Percentiles rank a stretch among this genome's conserved stretches.
phyloP scores from a whole-genome alignment of 257 asterid species.

The Voacanga thouarsii region DNA sequence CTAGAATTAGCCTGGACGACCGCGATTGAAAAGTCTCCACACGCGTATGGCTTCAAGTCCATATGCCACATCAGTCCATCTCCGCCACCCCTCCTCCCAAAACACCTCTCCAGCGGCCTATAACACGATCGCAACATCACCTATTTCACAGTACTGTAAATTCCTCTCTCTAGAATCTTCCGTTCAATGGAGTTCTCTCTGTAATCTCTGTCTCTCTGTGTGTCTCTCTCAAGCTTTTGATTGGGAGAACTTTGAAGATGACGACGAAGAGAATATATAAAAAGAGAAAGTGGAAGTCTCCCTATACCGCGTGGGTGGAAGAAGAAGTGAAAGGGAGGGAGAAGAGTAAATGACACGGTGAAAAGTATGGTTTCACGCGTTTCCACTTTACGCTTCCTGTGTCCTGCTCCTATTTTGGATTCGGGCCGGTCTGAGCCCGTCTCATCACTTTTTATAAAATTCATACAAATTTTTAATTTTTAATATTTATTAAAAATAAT shows the following conservation, averaged over 20 bases:
- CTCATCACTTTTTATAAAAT: too few relatives aligned
- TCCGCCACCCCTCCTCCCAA: conserved; percentile 52
- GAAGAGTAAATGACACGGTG: conserved; percentile 13
- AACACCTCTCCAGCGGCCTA: conserved; percentile 49
- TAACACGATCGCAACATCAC: conserved; percentile 70
- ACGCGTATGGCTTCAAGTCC: conserved; percentile 79
- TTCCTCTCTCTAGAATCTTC: background rate
- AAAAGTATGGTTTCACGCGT: background rate
- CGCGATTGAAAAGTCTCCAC: conserved; percentile 90
- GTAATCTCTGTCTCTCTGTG: background rate
- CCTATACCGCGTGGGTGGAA: conserved; percentile 2
- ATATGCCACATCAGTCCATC: conserved; percentile 79
- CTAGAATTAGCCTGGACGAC: conserved; percentile 91
- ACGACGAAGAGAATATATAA: background rate
- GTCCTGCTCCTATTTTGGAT: too few relatives aligned
- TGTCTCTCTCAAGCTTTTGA: background rate
- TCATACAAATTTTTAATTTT: too few relatives aligned
- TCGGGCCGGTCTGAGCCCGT: too few relatives aligned
- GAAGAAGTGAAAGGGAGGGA: too few relatives aligned
- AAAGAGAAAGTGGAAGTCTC: background rate
- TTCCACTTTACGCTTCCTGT: background rate
- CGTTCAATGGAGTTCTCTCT: background rate
- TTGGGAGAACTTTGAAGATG: background rate
- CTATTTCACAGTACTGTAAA: background rate
- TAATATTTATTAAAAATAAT: too few relatives aligned